phyloP scores from a whole-genome alignment of 192 early-diverging fungal species.

The Dispira parvispora region DNA sequence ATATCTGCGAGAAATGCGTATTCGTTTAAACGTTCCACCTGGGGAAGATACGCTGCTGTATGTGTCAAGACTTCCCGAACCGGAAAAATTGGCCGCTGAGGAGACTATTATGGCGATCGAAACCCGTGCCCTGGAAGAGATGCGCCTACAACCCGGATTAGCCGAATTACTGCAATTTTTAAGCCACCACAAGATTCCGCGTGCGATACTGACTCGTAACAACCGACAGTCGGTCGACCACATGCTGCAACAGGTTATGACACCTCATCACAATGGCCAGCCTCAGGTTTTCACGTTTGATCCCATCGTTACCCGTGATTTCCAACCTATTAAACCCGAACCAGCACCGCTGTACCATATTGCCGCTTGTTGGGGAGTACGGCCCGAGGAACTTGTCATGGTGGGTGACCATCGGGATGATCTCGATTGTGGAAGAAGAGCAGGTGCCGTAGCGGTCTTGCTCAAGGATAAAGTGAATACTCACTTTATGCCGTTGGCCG shows the following conservation, averaged over 20 bases:
- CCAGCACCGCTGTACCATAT: conserved; percentile 24
- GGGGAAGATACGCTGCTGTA: conserved; percentile 21
- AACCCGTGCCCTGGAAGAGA: conserved; percentile 21
- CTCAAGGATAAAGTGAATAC: conserved; percentile 21
- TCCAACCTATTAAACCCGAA: conserved; percentile 27
- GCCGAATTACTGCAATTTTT: neutral
- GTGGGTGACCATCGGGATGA: conserved; percentile 34
- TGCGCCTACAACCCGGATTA: conserved; percentile 19
- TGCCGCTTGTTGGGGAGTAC: conserved; percentile 22
- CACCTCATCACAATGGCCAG: conserved; percentile 15
- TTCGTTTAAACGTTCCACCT: conserved; percentile 18
- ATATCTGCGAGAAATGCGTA: conserved; percentile 20
- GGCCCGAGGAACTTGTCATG: conserved; percentile 28
- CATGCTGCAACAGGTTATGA: conserved; percentile 22
- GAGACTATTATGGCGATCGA: conserved; percentile 23
- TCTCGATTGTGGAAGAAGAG: conserved; percentile 25
- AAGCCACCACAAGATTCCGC: neutral
- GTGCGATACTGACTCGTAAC: conserved; percentile 31
- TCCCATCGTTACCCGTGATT: conserved; percentile 27
- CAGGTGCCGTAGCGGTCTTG: conserved; percentile 25
- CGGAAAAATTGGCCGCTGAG: conserved; percentile 17
- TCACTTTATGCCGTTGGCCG: conserved; percentile 19
- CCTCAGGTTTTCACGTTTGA: conserved; percentile 21
- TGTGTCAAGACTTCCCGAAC: conserved; percentile 20
- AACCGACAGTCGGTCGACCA: conserved; percentile 23